Evolutionary conservation across 1,139 yeast genomes (phyloP).

Genomic region (Yamadazyma pseudoaaseri): DNA sequence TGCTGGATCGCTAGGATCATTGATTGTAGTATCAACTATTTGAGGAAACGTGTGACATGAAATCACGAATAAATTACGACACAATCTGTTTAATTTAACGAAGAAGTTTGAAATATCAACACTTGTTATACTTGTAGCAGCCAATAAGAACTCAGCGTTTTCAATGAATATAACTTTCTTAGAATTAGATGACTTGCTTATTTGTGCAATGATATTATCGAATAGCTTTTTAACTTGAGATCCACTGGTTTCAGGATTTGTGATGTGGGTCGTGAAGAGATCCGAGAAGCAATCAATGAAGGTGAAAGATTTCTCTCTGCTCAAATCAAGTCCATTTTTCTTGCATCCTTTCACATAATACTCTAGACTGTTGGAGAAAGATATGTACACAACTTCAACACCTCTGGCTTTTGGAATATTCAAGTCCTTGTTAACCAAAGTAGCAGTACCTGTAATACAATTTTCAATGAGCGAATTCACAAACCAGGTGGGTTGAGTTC

Average conservation of each 20-base stretch:
- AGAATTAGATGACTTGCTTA: slow-evolving; percentile 7
- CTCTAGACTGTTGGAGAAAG: slow-evolving; percentile 41
- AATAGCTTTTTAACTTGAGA: slow-evolving; percentile 22
- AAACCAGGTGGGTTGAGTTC: slow-evolving; percentile 72
- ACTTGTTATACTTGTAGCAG: slow-evolving; percentile 35
- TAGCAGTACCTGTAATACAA: slow-evolving; percentile 41
- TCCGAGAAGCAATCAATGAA: slow-evolving; percentile 47
- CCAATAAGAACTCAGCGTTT: slow-evolving; percentile 49
- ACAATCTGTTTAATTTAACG: slow-evolving; percentile 32
- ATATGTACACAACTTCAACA: slow-evolving; percentile 38
- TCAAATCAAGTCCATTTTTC: slow-evolving; percentile 44
- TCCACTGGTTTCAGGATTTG: slow-evolving; percentile 21
- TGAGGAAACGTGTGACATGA: slow-evolving; percentile 38
- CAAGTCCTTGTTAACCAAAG: slow-evolving; percentile 34
- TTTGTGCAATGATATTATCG: slow-evolving; percentile 16
- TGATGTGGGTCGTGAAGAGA: slow-evolving; percentile 32
- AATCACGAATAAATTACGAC: slow-evolving; percentile 34
- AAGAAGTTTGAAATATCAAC: slow-evolving; percentile 35
- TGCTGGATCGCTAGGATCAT: slow-evolving; percentile 29
- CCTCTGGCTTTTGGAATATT: slow-evolving; percentile 18
- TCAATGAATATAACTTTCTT: slow-evolving; percentile 41
- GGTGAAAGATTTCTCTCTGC: slow-evolving; percentile 26
- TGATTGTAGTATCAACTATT: slow-evolving; percentile 30
- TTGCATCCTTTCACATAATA: slow-evolving; percentile 39
- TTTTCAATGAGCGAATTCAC: slow-evolving; percentile 47